Percentiles rank a stretch among this genome's conserved stretches.
Evolutionary conservation across 2,329 filamentous ascomycete species (phyloP).

Genomic region (Esteya vermicola): DNA sequence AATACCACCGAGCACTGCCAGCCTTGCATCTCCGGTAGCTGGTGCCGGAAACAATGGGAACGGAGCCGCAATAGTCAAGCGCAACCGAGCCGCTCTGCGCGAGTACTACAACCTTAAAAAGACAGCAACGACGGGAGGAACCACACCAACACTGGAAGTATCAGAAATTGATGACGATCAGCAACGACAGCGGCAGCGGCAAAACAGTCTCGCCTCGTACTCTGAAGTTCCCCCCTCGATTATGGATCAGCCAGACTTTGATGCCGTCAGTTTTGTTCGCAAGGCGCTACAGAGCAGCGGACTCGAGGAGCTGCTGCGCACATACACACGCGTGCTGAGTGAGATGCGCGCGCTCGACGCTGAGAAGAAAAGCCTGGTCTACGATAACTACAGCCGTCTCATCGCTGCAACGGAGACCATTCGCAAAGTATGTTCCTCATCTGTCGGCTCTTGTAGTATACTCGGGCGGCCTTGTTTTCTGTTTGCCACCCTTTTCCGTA

Average conservation of each 20-base stretch:
- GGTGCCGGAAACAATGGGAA: no score
- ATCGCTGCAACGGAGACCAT: conserved; percentile 97
- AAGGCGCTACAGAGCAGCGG: conserved; percentile 45
- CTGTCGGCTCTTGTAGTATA: neutral
- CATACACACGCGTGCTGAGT: conserved; percentile 57
- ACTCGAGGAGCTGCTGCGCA: conserved; percentile 52
- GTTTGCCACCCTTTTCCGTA: neutral
- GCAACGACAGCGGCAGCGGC: conserved; percentile 11
- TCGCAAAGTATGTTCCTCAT: conserved; percentile 38
- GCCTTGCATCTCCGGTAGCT: conserved; percentile 12
- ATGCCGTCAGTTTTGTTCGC: conserved; percentile 54
- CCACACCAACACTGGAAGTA: conserved; percentile 25
- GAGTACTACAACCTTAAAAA: conserved; percentile 85
- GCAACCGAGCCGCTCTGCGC: conserved; percentile 73
- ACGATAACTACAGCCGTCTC: conserved; percentile 95
- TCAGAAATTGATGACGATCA: conserved; percentile 21
- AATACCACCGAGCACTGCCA: conserved; percentile 12
- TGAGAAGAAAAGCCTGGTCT: conserved; percentile 92
- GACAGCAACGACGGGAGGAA: conserved; percentile 14
- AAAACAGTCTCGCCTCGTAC: conserved; percentile 8
- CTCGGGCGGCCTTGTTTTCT: neutral
- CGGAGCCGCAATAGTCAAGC: conserved; percentile 22
- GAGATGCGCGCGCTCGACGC: conserved; percentile 86
- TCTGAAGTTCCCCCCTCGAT: conserved; percentile 52
- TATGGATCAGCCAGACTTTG: conserved; percentile 60